phyloP scores from a whole-genome alignment of 352 stramenopile species.

The Phytophthora sojae region DNA sequence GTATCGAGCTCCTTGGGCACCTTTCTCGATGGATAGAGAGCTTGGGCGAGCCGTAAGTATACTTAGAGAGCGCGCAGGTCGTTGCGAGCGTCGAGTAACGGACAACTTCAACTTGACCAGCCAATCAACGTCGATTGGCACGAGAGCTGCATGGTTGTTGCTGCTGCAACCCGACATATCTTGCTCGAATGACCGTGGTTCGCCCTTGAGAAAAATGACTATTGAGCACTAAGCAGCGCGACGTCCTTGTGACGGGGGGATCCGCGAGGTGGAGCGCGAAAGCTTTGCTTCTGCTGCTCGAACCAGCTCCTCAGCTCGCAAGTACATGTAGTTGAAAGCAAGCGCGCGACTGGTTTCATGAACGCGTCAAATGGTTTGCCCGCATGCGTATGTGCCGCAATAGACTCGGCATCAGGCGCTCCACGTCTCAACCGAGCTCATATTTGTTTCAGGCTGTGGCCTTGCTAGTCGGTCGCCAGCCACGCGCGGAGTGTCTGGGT shows the following conservation, averaged over 20 bases:
- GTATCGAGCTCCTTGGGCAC: neutral
- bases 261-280: too few relatives aligned
- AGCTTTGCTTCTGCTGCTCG: too few relatives aligned
- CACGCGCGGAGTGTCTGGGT: too few relatives aligned
- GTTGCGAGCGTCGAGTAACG: slow-evolving; percentile 7
- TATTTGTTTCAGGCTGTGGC: slow-evolving; percentile 1
- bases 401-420: too few relatives aligned
- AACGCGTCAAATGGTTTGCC: too few relatives aligned
- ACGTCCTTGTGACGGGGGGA: too few relatives aligned
- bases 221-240: too few relatives aligned
- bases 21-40: neutral
- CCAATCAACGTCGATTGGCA: slow-evolving; percentile 12
- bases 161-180: neutral
- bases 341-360: too few relatives aligned
- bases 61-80: slow-evolving; percentile 14
- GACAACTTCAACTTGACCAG: slow-evolving; percentile 29
- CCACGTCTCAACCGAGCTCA: neutral
- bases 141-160: too few relatives aligned
- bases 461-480: neutral
- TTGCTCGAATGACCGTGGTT: neutral
- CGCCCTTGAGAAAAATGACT: neutral
- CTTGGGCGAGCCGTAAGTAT: neutral
- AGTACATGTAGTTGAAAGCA: too few relatives aligned
- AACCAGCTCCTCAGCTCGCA: too few relatives aligned
- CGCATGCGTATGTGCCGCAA: too few relatives aligned